Evolutionary conservation across 495 filamentous ascomycete species (phyloP), one percentile per base, ranked within the genome.

Genomic region (Aspergillus olivimuriae): DNA sequence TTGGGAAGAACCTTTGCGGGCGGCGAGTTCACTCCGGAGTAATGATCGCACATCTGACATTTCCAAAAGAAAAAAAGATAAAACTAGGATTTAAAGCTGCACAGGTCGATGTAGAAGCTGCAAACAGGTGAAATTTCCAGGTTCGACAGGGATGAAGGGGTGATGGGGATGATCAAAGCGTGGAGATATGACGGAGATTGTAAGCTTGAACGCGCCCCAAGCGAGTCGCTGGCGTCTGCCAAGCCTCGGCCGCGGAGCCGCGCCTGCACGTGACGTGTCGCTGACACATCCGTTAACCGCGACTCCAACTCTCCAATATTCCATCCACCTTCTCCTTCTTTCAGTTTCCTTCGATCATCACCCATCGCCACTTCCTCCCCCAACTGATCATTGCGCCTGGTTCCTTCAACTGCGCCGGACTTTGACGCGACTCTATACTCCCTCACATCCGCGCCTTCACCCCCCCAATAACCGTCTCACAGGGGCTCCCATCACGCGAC

Each of bases 31-130:
- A 59, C 79, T 84, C 51, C 87, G 83, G 34, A 94, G 78, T 14
- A 94, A 73, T 15, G 87, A 78, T 34, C 89, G 84, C 12, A 89
- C 83, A 58, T 94, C 87, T 48, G 88, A 78, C 89, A 95, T 95
- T 41, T 48, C 51, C 35, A 26, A 19, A 20, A 22, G 31, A 19
- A 17, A 11, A 15, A 18, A 26, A 35, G 4, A n/a, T 12, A 21
- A 33, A 17, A 16, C 4, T 21, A 14, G 36, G 15, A 10, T 16
- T 28, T 10, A 31, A 24, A 39, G n/a, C n/a, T n/a, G n/a, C n/a
- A n/a, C n/a, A n/a, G n/a, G n/a, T n/a, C n/a, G n/a, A n/a, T n/a
- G n/a, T n/a, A n/a, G n/a, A n/a, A n/a, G n/a, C n/a, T n/a, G n/a
- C n/a, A n/a, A n/a, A n/a, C n/a, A n/a, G n/a, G n/a, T n/a, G n/a